Percentiles rank a stretch among this genome's conserved stretches.
Conservation (phyloP, 2,329 filamentous ascomycete genomes). For the Eutypa lata region DNA sequence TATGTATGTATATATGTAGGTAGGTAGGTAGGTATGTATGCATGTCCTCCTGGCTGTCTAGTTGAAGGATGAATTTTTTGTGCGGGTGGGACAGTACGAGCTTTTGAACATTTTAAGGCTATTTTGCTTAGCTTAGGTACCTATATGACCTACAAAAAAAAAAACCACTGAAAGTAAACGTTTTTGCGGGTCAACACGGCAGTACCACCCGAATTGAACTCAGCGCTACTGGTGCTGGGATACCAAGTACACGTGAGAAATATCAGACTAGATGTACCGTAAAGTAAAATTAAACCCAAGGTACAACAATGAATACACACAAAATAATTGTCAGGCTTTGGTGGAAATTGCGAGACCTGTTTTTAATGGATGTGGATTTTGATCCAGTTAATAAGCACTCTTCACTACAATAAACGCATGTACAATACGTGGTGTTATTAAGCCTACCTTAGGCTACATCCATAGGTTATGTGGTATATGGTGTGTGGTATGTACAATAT, state of each 20-base stretch:
- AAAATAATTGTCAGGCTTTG: background rate
- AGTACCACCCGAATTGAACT: background rate
- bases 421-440: no score
- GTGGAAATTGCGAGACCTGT: background rate
- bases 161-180: background rate
- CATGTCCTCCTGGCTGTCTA: no score
- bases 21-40: no score
- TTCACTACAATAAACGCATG: background rate
- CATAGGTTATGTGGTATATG: no score
- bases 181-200: background rate
- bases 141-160: background rate
- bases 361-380: slow-evolving; percentile 6
- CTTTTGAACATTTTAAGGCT: background rate
- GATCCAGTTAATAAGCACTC: slow-evolving; percentile 3
- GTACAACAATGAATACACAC: background rate
- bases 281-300: background rate
- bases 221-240: background rate
- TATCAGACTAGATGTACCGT: background rate
- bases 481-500: background rate
- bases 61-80: background rate
- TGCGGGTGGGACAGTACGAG: background rate
- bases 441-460: no score
- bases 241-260: background rate
- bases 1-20: no score
- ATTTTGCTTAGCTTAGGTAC: background rate